Evolutionary conservation across 2,329 filamentous ascomycete species (phyloP).

Genomic region (Cadophora gregata): DNA sequence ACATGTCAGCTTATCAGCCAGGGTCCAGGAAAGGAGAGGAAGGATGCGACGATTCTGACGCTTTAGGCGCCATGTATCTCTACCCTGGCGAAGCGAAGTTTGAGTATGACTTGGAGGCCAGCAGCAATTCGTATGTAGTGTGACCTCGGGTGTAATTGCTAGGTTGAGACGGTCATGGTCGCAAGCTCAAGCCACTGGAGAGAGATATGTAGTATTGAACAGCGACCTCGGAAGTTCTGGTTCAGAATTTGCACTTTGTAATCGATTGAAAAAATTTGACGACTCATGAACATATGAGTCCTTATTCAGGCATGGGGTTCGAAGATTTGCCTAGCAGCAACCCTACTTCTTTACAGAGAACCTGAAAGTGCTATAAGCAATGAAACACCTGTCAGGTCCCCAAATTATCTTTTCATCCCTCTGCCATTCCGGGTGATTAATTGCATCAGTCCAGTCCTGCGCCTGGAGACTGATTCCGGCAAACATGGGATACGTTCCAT

Average conservation of each 20-base stretch:
- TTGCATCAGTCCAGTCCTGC: conserved; percentile 3
- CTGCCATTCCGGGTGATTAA: conserved; percentile 4
- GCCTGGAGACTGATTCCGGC: neutral
- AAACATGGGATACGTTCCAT: neutral
- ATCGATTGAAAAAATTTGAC: neutral
- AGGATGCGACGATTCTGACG: neutral
- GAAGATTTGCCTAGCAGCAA: neutral
- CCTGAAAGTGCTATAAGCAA: neutral
- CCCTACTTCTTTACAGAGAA: neutral
- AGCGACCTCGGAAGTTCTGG: neutral
- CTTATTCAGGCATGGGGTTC: neutral
- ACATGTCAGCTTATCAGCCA: neutral
- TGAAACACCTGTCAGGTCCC: conserved; percentile 7
- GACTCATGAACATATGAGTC: neutral
- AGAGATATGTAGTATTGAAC: neutral
- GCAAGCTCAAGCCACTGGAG: neutral
- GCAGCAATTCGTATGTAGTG: neutral
- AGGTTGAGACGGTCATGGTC: neutral
- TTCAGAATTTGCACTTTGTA: neutral
- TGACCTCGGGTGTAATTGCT: neutral
- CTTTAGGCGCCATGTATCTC: neutral
- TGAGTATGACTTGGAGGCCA: neutral
- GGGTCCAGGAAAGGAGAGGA: neutral
- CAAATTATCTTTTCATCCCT: neutral
- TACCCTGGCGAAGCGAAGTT: neutral